A percentile compares a stretch with the other conserved stretches of the same genome.
Evolutionary conservation across 1,139 yeast genomes (phyloP).

Genomic region (Tardiomyces depauwii): DNA sequence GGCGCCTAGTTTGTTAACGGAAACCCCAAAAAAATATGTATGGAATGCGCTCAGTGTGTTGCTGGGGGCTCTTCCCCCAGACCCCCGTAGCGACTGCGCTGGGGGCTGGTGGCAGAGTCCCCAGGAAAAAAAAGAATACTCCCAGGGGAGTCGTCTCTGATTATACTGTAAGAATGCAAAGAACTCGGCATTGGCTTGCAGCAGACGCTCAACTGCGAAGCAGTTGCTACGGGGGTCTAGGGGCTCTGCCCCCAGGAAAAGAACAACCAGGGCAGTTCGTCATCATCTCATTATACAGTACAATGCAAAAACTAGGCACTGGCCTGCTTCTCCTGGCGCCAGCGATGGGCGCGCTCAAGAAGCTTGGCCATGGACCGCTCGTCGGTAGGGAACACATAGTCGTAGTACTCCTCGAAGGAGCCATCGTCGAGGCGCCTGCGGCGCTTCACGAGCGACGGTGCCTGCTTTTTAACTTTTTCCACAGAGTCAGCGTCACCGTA

Average conservation of each 20-base stretch:
- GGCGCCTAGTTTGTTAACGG: too few species aligned
- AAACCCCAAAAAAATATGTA: too few species aligned
- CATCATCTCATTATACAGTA: not conserved
- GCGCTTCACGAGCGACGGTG: slow-evolving; percentile 49
- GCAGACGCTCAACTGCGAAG: too few species aligned
- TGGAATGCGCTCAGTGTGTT: too few species aligned
- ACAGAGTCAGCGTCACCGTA: slow-evolving; percentile 44
- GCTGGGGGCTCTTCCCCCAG: too few species aligned
- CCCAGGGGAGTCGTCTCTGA: too few species aligned
- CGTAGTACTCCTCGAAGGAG: slow-evolving; percentile 44
- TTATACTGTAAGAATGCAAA: too few species aligned
- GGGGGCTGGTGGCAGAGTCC: too few species aligned
- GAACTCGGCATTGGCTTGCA: too few species aligned
- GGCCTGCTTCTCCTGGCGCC: slow-evolving; percentile 30
- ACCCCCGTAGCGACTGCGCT: too few species aligned
- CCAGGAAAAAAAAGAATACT: too few species aligned
- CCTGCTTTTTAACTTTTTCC: slow-evolving; percentile 31
- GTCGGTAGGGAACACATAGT: slow-evolving; percentile 50
- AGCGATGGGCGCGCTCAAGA: slow-evolving; percentile 52
- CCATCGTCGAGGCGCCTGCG: slow-evolving; percentile 36
- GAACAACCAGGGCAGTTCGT: not conserved
- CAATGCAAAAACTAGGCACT: not conserved
- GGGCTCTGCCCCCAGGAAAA: not conserved
- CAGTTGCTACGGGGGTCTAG: too few species aligned
- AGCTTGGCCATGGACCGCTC: slow-evolving; percentile 37